phyloP scores from a whole-genome alignment of 768 basidiomycete species.

The Tricholoma flavovirens region DNA sequence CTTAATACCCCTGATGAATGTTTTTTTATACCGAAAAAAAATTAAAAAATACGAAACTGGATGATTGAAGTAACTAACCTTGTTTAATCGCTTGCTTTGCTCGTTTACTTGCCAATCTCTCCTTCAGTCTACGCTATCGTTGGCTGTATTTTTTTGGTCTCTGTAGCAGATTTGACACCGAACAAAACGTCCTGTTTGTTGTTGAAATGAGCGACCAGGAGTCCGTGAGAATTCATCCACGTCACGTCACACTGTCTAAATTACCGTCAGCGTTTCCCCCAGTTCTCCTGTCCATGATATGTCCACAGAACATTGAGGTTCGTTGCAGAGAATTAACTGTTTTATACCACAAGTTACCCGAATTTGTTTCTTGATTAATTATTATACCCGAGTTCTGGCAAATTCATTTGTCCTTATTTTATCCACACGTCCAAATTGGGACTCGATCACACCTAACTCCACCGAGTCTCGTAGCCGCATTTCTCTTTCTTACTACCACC shows the following conservation, averaged over 20 bases:
- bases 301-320: too few species aligned
- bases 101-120: not conserved
- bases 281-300: too few species aligned
- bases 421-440: not conserved
- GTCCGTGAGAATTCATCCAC: conserved; percentile 23
- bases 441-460: not conserved
- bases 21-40: conserved; percentile 15
- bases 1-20: conserved; percentile 24
- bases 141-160: conserved; percentile 1
- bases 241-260: not conserved
- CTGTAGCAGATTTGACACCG: not conserved
- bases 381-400: not conserved
- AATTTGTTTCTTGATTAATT: not conserved
- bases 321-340: too few species aligned
- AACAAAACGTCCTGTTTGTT: conserved; percentile 19
- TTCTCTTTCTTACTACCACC: not conserved
- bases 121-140: not conserved
- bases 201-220: conserved; percentile 22
- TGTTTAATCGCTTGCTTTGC: not conserved
- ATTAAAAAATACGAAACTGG: conserved; percentile 7
- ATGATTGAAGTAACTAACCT: not conserved
- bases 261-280: not conserved
- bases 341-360: not conserved
- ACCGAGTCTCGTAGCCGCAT: too few species aligned
- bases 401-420: not conserved